A percentile compares a stretch with the other conserved stretches of the same genome.
Conservation (phyloP, 352 stramenopile species). For the Halophytophthora polymorphica region DNA sequence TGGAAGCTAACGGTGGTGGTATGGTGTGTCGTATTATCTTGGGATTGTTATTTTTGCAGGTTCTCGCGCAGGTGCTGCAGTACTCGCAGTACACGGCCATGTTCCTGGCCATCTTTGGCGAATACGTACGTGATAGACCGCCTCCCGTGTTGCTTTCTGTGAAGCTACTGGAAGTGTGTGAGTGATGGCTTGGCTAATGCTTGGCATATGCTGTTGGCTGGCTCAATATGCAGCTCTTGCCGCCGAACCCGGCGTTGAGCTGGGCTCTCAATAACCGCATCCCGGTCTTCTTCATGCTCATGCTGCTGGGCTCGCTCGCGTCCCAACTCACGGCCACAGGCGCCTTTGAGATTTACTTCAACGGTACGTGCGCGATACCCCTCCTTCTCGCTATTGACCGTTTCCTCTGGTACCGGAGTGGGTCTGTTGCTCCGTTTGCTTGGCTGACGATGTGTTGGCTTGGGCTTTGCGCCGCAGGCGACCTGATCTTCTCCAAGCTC, state of each 20-base stretch:
- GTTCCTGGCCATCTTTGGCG: slow-evolving; percentile 58
- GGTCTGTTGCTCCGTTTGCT: neutral
- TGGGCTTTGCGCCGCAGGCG: too few relatives aligned
- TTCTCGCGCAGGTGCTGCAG: slow-evolving; percentile 38
- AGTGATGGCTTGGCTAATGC: neutral
- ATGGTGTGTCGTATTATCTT: too few relatives aligned
- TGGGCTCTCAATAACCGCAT: slow-evolving; percentile 78
- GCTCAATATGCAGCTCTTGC: slow-evolving; percentile 40
- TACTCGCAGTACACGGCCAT: slow-evolving; percentile 52
- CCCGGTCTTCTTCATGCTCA: slow-evolving; percentile 56
- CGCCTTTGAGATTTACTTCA: slow-evolving; percentile 83
- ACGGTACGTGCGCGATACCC: too few relatives aligned
- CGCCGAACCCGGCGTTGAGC: slow-evolving; percentile 39
- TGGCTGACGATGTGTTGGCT: slow-evolving; percentile 8
- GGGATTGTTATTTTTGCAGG: slow-evolving; percentile 15
- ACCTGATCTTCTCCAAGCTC: slow-evolving; percentile 79
- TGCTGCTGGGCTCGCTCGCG: slow-evolving; percentile 60
- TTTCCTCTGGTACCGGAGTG: neutral
- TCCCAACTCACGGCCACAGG: slow-evolving; percentile 64
- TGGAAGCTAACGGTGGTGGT: too few relatives aligned
- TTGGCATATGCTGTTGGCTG: neutral
- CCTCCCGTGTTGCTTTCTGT: too few relatives aligned
- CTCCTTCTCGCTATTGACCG: neutral
- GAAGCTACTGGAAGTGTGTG: neutral
- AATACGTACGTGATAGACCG: slow-evolving; percentile 42